These are phyloP conservation scores for Pythium brachiatum DNA, from an alignment of 352 stramenopile genomes.

Conservation along the genomic window DNA sequence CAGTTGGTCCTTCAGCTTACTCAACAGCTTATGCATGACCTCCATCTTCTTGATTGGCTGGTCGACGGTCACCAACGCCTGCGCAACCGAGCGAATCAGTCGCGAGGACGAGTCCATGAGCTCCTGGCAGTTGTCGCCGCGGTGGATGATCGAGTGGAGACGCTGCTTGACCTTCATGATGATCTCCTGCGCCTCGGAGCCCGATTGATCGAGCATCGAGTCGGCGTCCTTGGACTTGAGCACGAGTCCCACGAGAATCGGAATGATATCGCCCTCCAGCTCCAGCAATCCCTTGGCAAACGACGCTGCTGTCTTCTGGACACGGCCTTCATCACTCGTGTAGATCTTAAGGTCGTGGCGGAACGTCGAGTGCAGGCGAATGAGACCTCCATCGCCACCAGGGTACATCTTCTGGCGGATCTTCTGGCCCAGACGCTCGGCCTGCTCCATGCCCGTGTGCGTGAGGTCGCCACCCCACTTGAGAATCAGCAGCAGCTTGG, in stretches of 20 bases:
- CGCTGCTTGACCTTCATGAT: slow-evolving; percentile 89
- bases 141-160: slow-evolving; percentile 85
- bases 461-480: slow-evolving; percentile 99
- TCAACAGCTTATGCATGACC: slow-evolving; percentile 89
- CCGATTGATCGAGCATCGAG: slow-evolving; percentile 98
- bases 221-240: slow-evolving; percentile 88
- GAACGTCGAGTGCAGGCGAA: slow-evolving; percentile 99
- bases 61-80: slow-evolving; percentile 73
- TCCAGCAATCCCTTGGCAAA: slow-evolving; percentile 99
- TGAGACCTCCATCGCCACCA: slow-evolving; percentile 92
- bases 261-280: slow-evolving; percentile 98
- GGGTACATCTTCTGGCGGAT: slow-evolving; percentile 90
- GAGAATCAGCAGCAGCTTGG: slow-evolving; percentile 97
- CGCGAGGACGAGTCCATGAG: slow-evolving; percentile 76
- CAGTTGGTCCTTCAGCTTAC: slow-evolving; percentile 92
- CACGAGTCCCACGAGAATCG: slow-evolving; percentile 96
- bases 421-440: slow-evolving; percentile 92
- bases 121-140: slow-evolving; percentile 73
- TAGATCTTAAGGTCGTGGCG: slow-evolving; percentile 99
- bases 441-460: slow-evolving; percentile 95
- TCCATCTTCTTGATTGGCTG: slow-evolving; percentile 95
- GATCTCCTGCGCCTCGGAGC: slow-evolving; percentile 92
- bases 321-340: slow-evolving; percentile 98
- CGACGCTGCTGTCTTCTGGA: slow-evolving; percentile 99
- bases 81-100: slow-evolving; percentile 77